These are phyloP conservation scores for Farysia itapuensis DNA, from an alignment of 1,284 basidiomycete species.

Conservation along the genomic window DNA sequence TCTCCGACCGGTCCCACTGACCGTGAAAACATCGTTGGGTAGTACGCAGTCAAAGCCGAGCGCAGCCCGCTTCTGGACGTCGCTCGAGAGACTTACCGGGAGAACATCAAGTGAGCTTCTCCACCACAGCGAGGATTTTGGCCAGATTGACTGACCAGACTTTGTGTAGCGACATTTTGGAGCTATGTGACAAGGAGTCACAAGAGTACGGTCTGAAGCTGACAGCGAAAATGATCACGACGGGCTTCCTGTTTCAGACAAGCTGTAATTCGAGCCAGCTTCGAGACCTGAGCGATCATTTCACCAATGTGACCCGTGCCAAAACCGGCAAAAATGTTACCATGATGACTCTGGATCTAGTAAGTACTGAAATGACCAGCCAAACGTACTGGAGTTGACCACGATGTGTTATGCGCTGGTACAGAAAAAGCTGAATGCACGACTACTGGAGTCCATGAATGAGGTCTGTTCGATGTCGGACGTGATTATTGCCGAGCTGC, in stretches of 20 bases:
- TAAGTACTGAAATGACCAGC: conserved; percentile 6
- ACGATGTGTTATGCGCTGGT: too few relatives aligned
- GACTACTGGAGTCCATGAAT: conserved; percentile 79
- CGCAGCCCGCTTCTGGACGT: conserved; percentile 82
- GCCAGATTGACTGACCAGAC: too few relatives aligned
- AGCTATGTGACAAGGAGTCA: conserved; percentile 61
- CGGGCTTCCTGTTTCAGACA: conserved; percentile 65
- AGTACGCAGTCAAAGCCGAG: conserved; percentile 79
- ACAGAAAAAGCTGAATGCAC: conserved; percentile 74
- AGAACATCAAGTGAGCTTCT: conserved; percentile 69
- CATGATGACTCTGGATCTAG: conserved; percentile 73
- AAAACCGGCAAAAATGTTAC: conserved; percentile 70
- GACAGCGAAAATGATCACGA: conserved; percentile 70
- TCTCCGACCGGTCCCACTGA: neutral
- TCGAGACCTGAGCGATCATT: conserved; percentile 51
- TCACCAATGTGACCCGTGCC: conserved; percentile 68
- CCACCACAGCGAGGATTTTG: too few relatives aligned
- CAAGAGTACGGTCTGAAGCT: conserved; percentile 68
- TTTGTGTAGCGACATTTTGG: conserved; percentile 73
- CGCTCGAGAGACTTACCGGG: conserved; percentile 82
- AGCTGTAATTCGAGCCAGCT: conserved; percentile 8
- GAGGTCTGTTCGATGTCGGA: conserved; percentile 80
- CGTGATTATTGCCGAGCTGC: conserved; percentile 29
- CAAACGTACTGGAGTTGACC: neutral
- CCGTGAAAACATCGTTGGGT: neutral